Base-by-base conservation (phyloP, 75 land plant genomes). In the Picea sitchensis region DNA sequence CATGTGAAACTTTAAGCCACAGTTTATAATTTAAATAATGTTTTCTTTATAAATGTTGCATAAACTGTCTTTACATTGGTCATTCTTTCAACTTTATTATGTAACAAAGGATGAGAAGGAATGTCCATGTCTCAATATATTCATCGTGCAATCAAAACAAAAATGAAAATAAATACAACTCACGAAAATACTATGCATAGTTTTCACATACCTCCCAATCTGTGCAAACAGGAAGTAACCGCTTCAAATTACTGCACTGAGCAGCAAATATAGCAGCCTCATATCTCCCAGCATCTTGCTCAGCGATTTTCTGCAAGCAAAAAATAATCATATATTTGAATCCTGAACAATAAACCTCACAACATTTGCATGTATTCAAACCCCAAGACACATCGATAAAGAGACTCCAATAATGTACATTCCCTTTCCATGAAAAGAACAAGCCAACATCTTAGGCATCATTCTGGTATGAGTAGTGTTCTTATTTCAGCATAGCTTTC, bases 261-360 rank as follows among this genome's bases (percentile, higher is more conserved):
- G 90, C 81, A 77, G 99, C 99, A 93, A 86, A 95, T 30, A 98
- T 83, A 65, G 99, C 99, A 71, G 89, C 69, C 83, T 98, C 99
- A 84, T 86, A 96, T 77, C 90, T 98, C 20, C 90, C 89, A 80
- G 90, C 98, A 81, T 89, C 88, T 61, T 83, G 87, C 64, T 90
- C 92, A 38, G 93, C 88, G 72, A 95, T 89, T 91, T 88, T 96
- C 96, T 98, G 77, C 74, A 84, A 51, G 64, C 9, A 11, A 51
- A 51, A 9, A 51, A 51, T 9, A 51, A 9, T 51, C 56, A 51
- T 51, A 51, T 51, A 51, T 51, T 41, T 51, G 11, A 51, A 51
- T 51, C 12, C 56, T 9, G 56, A 51, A 51, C 41, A 44, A 41
- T 71, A 71, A 71, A 38, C 21, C 11, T 44, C 51, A 71, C 14